Evolutionary conservation across 2,329 filamentous ascomycete genomes (phyloP), one percentile per base, ranked within the genome.

Genomic region (Penicillium expansum): DNA sequence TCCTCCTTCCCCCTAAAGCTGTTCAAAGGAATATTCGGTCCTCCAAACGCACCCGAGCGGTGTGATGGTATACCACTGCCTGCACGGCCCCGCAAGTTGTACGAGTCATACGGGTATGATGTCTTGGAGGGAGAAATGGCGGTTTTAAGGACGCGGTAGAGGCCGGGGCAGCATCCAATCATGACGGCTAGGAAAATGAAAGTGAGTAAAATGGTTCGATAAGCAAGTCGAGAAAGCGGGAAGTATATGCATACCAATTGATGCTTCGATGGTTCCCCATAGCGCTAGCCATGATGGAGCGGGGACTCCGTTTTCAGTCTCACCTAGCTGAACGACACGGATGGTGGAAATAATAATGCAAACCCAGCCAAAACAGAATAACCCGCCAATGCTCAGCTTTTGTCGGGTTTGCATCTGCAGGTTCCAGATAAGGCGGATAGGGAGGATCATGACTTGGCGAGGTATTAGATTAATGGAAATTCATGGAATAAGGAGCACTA

Each of bases 201-300:
- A 22, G 16, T 48, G 13, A 42, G 37, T 20, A 52, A 13, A 14
- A 43, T 10, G 8, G 3, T 18, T 33, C 4, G 27, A n/a, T 18
- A 14, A n/a, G 29, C 2, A 24, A 18, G 2, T 29, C 8, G 14
- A 8, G 13, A 24, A 14, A 45, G 18, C 1, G 7, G 4, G 5
- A 16, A n/a, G 6, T 29, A 13, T 6, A 32, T n/a, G 2, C 55
- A 37, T 66, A 74, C 73, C 72, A 48, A 73, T 72, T 27, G 71
- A 65, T 10, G 64, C 63, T 57, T 76, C 73, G 32, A 74, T 68
- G 11, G 70, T 67, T 8, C 68, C 71, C 73, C 73, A 76, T 18
- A 76, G 56, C 6, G 69, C 67, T 11, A 76, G 56, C 74, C 73
- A 75, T 7, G 70, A 69, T 22, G 66, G 66, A n/a, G 65, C 67